These are phyloP conservation scores for Coniochaeta hoffmannii DNA, from an alignment of 2,329 filamentous ascomycete species.

Conservation along the genomic window DNA sequence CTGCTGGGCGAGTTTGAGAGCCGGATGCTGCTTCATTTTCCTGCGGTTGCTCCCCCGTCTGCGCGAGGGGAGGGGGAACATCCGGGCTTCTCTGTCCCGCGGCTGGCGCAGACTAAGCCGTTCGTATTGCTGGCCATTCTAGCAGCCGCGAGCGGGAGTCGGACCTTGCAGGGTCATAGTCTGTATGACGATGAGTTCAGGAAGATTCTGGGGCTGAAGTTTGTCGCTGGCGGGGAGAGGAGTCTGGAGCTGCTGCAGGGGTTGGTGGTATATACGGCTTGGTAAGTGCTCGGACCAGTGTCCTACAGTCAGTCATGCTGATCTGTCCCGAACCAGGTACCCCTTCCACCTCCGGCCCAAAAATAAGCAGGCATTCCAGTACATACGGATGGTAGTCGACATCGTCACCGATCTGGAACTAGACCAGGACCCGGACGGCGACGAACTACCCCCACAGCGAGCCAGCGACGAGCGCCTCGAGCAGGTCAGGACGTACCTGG, in stretches of 20 bases:
- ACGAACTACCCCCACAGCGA: constrained; percentile 7
- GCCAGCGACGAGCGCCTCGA: constrained; percentile 26
- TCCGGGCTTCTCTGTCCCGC: constrained; percentile 20
- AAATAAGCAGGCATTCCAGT: constrained; percentile 41
- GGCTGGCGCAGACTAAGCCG: constrained; percentile 36
- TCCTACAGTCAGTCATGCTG: background rate
- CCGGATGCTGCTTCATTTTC: constrained; percentile 34
- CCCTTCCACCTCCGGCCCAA: constrained; percentile 46
- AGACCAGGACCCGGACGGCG: constrained; percentile 28
- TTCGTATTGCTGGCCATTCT: constrained; percentile 49
- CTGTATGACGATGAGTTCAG: constrained; percentile 52
- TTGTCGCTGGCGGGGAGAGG: constrained; percentile 49
- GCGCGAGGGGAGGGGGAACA: constrained; percentile 31
- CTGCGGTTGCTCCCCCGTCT: constrained; percentile 27
- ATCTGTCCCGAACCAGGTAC: constrained; percentile 35
- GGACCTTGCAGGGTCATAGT: constrained; percentile 41
- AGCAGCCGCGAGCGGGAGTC: constrained; percentile 38
- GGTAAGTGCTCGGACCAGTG: constrained; percentile 30
- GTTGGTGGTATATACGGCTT: constrained; percentile 48
- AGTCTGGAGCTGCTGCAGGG: constrained; percentile 50
- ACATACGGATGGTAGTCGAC: constrained; percentile 44
- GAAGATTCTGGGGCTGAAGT: constrained; percentile 47
- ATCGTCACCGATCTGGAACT: constrained; percentile 42
- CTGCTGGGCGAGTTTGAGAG: constrained; percentile 34
- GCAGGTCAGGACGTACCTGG: constrained; percentile 36